Conservation (phyloP, 2,329 filamentous ascomycete species). For the Penicillium capsulatum region DNA sequence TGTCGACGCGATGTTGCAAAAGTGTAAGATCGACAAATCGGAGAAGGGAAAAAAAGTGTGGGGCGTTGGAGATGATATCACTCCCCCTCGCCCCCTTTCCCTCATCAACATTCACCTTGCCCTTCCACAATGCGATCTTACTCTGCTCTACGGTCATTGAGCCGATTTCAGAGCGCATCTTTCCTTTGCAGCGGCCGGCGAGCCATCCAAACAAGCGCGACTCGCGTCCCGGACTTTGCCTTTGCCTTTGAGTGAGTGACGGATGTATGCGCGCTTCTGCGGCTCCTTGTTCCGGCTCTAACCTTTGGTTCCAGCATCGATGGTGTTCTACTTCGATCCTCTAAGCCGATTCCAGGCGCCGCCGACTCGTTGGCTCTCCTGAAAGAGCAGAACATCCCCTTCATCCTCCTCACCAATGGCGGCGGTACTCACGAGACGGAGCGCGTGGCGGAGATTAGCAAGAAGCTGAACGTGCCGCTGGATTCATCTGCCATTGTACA, state of each 20-base stretch:
- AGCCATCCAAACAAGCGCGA: slow-evolving; percentile 28
- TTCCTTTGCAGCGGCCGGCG: slow-evolving; percentile 20
- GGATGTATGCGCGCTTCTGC: slow-evolving; percentile 4
- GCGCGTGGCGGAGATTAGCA: slow-evolving; percentile 65
- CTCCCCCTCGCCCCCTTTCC: background rate
- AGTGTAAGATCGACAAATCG: background rate
- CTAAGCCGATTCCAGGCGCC: slow-evolving; percentile 73
- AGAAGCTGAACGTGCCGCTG: slow-evolving; percentile 61
- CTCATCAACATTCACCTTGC: background rate
- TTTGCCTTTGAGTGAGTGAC: slow-evolving; percentile 45
- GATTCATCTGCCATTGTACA: slow-evolving; percentile 72
- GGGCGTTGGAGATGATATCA: slow-evolving; percentile 12
- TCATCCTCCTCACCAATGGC: slow-evolving; percentile 93
- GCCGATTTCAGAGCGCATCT: slow-evolving; percentile 25
- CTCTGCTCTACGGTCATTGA: slow-evolving; percentile 24
- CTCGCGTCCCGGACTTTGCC: slow-evolving; percentile 39
- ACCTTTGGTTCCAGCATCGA: slow-evolving; percentile 61
- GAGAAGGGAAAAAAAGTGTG: slow-evolving; percentile 6
- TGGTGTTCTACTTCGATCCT: slow-evolving; percentile 84
- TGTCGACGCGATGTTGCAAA: background rate
- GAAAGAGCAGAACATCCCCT: slow-evolving; percentile 71
- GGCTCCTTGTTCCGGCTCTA: slow-evolving; percentile 9
- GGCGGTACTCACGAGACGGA: slow-evolving; percentile 78
- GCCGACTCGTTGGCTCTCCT: slow-evolving; percentile 68
- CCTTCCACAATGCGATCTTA: slow-evolving; percentile 25